A percentile compares a stretch with the other conserved stretches of the same genome.
phyloP scores from a whole-genome alignment of 495 filamentous ascomycete species.

The Elaphomyces granulatus region DNA sequence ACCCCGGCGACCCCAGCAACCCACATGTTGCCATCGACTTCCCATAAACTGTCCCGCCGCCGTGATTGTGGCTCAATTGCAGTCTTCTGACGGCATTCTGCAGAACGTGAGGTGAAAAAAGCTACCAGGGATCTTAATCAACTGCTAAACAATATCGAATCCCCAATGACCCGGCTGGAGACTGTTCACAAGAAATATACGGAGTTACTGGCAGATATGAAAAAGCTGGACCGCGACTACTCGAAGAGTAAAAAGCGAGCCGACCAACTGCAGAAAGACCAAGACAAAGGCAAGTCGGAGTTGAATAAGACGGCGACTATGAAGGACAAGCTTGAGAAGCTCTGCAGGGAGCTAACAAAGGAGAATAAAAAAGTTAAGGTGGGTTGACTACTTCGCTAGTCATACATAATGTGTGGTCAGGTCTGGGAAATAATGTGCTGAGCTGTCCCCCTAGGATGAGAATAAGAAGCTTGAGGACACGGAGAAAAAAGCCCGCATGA shows the following conservation, averaged over 20 bases:
- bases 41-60: not conserved
- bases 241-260: slow-evolving; percentile 90
- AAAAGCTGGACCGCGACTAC: slow-evolving; percentile 82
- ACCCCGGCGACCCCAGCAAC: slow-evolving; percentile 4
- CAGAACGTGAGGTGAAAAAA: slow-evolving; percentile 79
- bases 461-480: slow-evolving; percentile 73
- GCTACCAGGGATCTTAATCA: slow-evolving; percentile 79
- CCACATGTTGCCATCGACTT: not conserved
- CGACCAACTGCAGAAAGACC: slow-evolving; percentile 92
- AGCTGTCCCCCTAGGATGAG: slow-evolving; percentile 81
- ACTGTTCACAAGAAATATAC: slow-evolving; percentile 79
- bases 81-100: slow-evolving; percentile 6
- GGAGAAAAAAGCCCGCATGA: slow-evolving; percentile 64
- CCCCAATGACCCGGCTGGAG: slow-evolving; percentile 60
- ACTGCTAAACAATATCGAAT: slow-evolving; percentile 66
- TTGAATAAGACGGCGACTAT: slow-evolving; percentile 72
- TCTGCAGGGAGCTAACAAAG: slow-evolving; percentile 80
- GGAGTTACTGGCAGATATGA: slow-evolving; percentile 86
- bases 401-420: slow-evolving; percentile 18
- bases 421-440: too few species aligned
- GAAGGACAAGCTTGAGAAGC: slow-evolving; percentile 89
- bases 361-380: slow-evolving; percentile 98
- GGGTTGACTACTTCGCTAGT: slow-evolving; percentile 8
- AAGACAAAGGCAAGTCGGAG: slow-evolving; percentile 75
- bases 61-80: not conserved